phyloP scores from a whole-genome alignment of 31 red algal species.

The Bonnemaisonia californica region DNA sequence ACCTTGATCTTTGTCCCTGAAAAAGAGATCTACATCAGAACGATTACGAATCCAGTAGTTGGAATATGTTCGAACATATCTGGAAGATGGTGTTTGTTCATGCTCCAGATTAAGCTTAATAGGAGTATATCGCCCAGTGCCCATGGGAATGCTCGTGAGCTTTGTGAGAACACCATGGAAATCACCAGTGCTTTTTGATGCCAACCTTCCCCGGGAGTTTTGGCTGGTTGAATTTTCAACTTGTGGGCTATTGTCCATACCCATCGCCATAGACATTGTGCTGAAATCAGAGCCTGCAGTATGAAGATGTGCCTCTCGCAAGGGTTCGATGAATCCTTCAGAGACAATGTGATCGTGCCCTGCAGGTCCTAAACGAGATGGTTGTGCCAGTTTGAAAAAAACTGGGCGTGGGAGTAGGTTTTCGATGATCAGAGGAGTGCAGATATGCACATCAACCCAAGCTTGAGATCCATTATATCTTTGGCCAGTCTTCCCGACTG shows the following conservation, averaged over 20 bases:
- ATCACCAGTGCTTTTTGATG: slow-evolving; percentile 35
- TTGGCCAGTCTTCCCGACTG: neutral
- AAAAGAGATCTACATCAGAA: slow-evolving; percentile 81
- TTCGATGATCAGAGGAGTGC: slow-evolving; percentile 79
- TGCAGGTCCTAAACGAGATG: slow-evolving; percentile 4
- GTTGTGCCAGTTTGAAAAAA: slow-evolving; percentile 50
- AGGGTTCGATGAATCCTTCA: slow-evolving; percentile 64
- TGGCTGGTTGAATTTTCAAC: neutral
- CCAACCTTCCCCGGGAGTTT: neutral
- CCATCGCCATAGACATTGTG: slow-evolving; percentile 47
- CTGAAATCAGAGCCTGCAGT: slow-evolving; percentile 56
- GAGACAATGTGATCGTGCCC: slow-evolving; percentile 41
- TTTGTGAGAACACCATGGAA: slow-evolving; percentile 46
- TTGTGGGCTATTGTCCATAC: slow-evolving; percentile 62
- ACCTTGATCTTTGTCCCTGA: slow-evolving; percentile 39
- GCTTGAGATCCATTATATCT: slow-evolving; percentile 20
- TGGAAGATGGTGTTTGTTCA: slow-evolving; percentile 30
- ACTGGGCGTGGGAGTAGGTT: slow-evolving; percentile 79
- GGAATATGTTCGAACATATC: slow-evolving; percentile 54
- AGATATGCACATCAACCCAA: slow-evolving; percentile 83
- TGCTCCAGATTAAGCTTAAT: slow-evolving; percentile 60
- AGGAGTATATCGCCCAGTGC: slow-evolving; percentile 61
- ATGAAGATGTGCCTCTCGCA: slow-evolving; percentile 78
- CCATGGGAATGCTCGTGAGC: slow-evolving; percentile 55
- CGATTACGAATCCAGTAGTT: slow-evolving; percentile 86